Evolutionary conservation across 2,329 filamentous ascomycete species (phyloP).

Genomic region (Monilinia laxa): DNA sequence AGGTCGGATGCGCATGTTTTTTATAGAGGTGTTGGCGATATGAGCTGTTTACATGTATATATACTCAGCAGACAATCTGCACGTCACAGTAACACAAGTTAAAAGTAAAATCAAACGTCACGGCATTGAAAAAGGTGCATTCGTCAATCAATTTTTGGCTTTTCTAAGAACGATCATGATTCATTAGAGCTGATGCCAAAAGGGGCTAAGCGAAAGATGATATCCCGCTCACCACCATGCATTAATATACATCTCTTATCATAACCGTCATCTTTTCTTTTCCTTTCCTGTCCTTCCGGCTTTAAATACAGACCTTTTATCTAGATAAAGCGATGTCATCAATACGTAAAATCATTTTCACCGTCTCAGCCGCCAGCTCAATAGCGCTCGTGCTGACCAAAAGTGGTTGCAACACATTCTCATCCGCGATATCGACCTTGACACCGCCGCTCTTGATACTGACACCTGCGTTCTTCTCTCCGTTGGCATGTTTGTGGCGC

Average conservation of each 20-base stretch:
- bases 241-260: conserved; percentile 23
- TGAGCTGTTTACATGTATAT: no score
- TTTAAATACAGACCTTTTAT: conserved; percentile 27
- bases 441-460: conserved; percentile 98
- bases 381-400: conserved; percentile 97
- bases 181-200: conserved; percentile 22
- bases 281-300: conserved; percentile 9
- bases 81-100: neutral
- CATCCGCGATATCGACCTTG: conserved; percentile 93
- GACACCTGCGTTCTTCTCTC: conserved; percentile 93
- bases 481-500: conserved; percentile 89
- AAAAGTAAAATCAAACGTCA: neutral
- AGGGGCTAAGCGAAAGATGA: conserved; percentile 23
- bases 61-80: neutral
- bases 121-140: neutral
- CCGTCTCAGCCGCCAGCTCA: conserved; percentile 94
- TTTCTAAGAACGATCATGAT: conserved; percentile 15
- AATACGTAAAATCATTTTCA: conserved; percentile 55
- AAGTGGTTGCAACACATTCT: conserved; percentile 94
- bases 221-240: conserved; percentile 18
- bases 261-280: conserved; percentile 19
- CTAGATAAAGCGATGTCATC: conserved; percentile 38
- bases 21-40: neutral
- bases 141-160: neutral
- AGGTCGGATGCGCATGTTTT: neutral